These are phyloP conservation scores for Ambrosiella xylebori DNA, from an alignment of 2,329 filamentous ascomycete species.

Conservation along the genomic window DNA sequence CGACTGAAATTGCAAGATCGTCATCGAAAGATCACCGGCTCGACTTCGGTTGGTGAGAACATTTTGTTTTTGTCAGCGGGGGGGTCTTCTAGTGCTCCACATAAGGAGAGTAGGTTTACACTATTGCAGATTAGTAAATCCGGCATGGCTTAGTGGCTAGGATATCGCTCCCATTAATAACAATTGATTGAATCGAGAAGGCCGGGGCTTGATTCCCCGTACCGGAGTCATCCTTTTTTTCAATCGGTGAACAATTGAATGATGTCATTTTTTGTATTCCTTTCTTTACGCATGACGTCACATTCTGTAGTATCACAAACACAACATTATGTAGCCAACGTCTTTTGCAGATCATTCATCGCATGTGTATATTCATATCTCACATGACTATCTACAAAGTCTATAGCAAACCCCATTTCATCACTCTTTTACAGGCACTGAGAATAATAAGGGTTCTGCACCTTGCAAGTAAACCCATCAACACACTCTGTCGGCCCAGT, in stretches of 20 bases:
- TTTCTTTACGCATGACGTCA: too few relatives aligned
- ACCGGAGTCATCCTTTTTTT: conserved; percentile 11
- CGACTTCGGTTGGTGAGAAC: conserved; percentile 13
- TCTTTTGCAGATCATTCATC: neutral
- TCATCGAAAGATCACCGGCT: conserved; percentile 11
- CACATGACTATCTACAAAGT: neutral
- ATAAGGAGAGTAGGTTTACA: too few relatives aligned
- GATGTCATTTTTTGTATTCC: neutral
- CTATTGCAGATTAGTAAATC: too few relatives aligned
- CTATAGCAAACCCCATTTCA: neutral
- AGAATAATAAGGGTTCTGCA: conserved; percentile 24
- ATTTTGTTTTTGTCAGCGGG: neutral
- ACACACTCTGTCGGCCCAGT: conserved; percentile 22
- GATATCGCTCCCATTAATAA: neutral
- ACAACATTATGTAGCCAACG: neutral
- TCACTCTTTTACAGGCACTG: conserved; percentile 23
- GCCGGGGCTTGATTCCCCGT: conserved; percentile 16
- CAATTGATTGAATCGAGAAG: conserved; percentile 11
- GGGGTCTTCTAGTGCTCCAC: too few relatives aligned
- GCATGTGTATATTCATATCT: neutral
- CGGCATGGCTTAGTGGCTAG: neutral
- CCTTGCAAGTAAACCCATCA: conserved; percentile 21
- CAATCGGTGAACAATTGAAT: neutral
- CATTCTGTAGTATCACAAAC: neutral
- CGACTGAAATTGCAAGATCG: conserved; percentile 12